Conservation (phyloP, 2,329 filamentous ascomycete genomes). For the Colletotrichum destructivum region DNA sequence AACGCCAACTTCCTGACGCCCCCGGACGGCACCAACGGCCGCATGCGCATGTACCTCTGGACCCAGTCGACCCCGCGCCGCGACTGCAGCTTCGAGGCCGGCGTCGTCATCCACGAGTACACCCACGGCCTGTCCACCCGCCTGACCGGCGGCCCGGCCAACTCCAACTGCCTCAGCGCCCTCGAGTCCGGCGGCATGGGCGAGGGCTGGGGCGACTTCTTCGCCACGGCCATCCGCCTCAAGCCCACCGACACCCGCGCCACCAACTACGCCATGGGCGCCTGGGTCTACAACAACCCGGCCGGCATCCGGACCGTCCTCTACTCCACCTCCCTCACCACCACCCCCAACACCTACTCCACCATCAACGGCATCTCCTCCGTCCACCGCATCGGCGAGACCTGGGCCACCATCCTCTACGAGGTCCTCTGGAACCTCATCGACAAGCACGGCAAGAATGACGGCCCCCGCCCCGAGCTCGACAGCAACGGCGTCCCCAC, state of each 20-base stretch:
- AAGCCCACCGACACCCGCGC: constrained; percentile 61
- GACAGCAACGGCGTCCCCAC: constrained; percentile 61
- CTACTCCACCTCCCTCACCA: constrained; percentile 65
- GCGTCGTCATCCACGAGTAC: constrained; percentile 74
- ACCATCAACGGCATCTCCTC: constrained; percentile 54
- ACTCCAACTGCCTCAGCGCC: constrained; percentile 62
- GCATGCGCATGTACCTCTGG: constrained; percentile 72
- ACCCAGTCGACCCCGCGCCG: constrained; percentile 61
- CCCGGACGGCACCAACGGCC: constrained; percentile 59
- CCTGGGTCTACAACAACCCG: constrained; percentile 62
- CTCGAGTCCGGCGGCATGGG: constrained; percentile 71
- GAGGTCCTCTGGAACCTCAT: constrained; percentile 72
- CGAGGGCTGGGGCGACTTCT: constrained; percentile 72
- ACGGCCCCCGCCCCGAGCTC: constrained; percentile 58
- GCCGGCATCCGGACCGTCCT: constrained; percentile 64
- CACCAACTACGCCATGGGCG: constrained; percentile 64
- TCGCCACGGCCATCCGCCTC: constrained; percentile 65
- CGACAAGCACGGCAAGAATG: constrained; percentile 68
- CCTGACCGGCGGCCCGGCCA: constrained; percentile 71
- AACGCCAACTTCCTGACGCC: constrained; percentile 68
- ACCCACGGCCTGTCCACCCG: constrained; percentile 71
- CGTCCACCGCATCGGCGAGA: constrained; percentile 65
- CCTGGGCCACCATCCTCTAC: constrained; percentile 69
- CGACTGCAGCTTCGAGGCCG: constrained; percentile 72
- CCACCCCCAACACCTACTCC: constrained; percentile 67